Evolutionary conservation across 805 yeast genomes (phyloP).

Genomic region (fission yeast (Schizosaccharomyces pombe)): DNA sequence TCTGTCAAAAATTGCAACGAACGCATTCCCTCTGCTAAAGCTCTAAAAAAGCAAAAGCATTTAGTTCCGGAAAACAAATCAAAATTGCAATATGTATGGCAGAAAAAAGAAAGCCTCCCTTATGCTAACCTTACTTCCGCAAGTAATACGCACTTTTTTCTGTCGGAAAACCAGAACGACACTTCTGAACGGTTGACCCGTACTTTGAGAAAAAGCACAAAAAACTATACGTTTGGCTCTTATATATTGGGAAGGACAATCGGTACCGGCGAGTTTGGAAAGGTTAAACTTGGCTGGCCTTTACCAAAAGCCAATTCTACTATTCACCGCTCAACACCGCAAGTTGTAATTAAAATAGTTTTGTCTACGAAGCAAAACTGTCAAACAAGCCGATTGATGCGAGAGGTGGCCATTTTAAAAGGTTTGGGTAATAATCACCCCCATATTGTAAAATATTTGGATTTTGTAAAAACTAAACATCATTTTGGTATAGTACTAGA

Average conservation of each 20-base stretch:
- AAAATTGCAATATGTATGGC: background rate
- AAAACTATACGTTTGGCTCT: conserved; percentile 37
- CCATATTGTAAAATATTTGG: conserved; percentile 73
- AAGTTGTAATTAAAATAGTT: conserved; percentile 83
- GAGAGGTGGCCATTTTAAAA: conserved; percentile 40
- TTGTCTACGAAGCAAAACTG: conserved; percentile 30
- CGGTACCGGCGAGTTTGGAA: conserved; percentile 97
- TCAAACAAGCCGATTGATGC: conserved; percentile 49
- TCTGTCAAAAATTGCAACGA: background rate
- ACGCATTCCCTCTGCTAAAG: background rate
- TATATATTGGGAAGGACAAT: conserved; percentile 77
- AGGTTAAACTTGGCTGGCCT: conserved; percentile 90
- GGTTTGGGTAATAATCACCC: conserved; percentile 66
- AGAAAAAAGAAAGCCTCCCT: background rate
- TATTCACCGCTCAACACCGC: conserved; percentile 17
- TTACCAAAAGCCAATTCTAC: conserved; percentile 32
- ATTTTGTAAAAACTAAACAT: conserved; percentile 78
- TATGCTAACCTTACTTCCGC: background rate
- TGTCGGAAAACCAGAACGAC: background rate
- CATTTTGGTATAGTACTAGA: conserved; percentile 91
- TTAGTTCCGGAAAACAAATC: background rate
- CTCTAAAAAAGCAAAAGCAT: background rate
- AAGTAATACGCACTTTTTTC: background rate
- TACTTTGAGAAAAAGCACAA: background rate
- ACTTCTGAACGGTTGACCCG: background rate